These are phyloP conservation scores for Plasmodium malariae DNA, from an alignment of 169 alveolate species.

Conservation along the genomic window DNA sequence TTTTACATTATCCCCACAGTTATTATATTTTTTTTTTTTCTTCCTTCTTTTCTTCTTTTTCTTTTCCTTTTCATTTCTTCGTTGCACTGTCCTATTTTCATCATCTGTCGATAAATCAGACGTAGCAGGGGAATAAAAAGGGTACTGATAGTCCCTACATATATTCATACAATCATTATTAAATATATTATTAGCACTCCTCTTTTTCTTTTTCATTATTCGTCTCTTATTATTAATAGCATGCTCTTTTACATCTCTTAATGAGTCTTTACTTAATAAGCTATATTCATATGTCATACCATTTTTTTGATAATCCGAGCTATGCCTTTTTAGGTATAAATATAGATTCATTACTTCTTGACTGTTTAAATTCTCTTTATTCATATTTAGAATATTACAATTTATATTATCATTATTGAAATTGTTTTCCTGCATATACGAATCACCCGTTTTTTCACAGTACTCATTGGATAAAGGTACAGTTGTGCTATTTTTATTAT, in stretches of 20 bases:
- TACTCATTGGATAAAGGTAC: not conserved
- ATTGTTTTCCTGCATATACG: not conserved
- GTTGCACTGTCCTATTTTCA: not conserved
- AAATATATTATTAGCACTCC: conserved; percentile 4
- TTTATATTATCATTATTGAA: not conserved
- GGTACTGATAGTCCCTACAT: conserved; percentile 75
- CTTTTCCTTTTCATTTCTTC: not conserved
- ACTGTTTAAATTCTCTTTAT: conserved; percentile 33
- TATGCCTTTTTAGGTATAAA: conserved; percentile 12
- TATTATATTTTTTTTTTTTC: not conserved
- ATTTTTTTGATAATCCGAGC: conserved; percentile 20
- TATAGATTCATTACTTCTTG: conserved; percentile 39
- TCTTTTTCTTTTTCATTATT: conserved; percentile 16
- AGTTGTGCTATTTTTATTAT: not conserved
- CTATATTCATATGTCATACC: conserved; percentile 12
- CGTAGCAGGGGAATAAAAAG: conserved; percentile 65
- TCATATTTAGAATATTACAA: conserved; percentile 14
- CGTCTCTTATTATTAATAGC: conserved; percentile 13
- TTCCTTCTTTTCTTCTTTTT: not conserved
- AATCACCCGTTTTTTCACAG: not conserved
- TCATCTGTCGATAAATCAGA: conserved; percentile 55
- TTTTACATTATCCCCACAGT: not conserved
- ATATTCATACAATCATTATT: conserved; percentile 32
- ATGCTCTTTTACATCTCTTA: conserved; percentile 11
- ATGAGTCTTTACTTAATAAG: conserved; percentile 15